Evolutionary conservation across 495 filamentous ascomycete genomes (phyloP).

Genomic region (Podospora bellae-mahoneyi): DNA sequence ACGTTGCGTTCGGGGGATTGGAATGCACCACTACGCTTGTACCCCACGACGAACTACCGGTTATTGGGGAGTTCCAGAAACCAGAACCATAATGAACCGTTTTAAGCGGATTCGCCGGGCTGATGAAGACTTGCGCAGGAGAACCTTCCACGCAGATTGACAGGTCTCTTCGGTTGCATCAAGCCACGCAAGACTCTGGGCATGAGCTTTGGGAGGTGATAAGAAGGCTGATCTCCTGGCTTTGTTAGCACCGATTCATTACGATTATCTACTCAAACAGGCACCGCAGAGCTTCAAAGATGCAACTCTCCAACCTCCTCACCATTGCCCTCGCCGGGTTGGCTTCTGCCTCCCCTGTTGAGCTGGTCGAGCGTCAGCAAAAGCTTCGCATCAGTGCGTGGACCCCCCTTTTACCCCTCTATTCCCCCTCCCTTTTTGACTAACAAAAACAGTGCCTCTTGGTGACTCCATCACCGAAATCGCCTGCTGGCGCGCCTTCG

Average conservation of each 20-base stretch:
- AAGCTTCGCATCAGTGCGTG: constrained; percentile 17
- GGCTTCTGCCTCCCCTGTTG: neutral
- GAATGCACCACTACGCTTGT: neutral
- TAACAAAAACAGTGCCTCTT: constrained; percentile 35
- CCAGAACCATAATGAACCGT: neutral
- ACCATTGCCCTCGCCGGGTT: neutral
- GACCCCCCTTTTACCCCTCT: neutral
- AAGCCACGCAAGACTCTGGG: neutral
- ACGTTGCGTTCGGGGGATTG: constrained; percentile 3
- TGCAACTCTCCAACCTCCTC: neutral
- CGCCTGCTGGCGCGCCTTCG: constrained; percentile 41
- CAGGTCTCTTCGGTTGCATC: neutral
- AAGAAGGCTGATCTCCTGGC: neutral
- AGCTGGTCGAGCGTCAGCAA: neutral
- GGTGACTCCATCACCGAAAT: constrained; percentile 45
- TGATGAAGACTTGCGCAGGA: neutral
- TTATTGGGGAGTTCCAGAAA: neutral
- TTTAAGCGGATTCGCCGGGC: neutral
- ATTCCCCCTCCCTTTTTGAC: neutral
- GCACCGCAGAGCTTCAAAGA: neutral
- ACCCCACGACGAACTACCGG: neutral
- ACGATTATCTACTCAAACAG: neutral
- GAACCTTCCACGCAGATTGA: neutral
- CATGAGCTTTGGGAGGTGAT: neutral
- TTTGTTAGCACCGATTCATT: neutral